Conservation (phyloP, 139 green algal species). For the Marvania coccoides region DNA sequence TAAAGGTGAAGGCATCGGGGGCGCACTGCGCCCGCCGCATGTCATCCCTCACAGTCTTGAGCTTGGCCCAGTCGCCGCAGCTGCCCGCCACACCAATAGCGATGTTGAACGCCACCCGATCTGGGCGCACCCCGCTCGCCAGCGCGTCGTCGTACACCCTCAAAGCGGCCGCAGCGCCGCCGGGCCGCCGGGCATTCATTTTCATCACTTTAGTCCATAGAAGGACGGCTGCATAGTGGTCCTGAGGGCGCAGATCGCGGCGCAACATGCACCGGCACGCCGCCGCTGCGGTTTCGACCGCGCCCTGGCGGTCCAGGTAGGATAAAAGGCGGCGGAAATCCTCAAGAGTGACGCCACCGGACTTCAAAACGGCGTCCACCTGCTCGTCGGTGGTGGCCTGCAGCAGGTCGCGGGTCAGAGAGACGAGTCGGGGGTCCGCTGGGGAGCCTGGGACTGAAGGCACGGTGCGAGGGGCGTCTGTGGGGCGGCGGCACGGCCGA, state of each 20-base stretch:
- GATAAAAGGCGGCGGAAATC: slow-evolving; percentile 13
- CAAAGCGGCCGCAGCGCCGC: slow-evolving; percentile 10
- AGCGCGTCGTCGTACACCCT: slow-evolving; percentile 34
- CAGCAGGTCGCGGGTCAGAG: slow-evolving; percentile 10
- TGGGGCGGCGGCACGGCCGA: not conserved
- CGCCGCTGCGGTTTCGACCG: slow-evolving; percentile 8
- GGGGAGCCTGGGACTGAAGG: not conserved
- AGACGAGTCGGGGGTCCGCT: slow-evolving; percentile 3
- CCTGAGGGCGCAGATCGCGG: not conserved
- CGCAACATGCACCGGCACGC: slow-evolving; percentile 1
- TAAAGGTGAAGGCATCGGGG: slow-evolving; percentile 73
- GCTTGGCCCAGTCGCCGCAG: slow-evolving; percentile 13
- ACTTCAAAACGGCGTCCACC: not conserved
- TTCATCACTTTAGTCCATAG: slow-evolving; percentile 36
- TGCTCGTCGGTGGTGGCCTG: not conserved
- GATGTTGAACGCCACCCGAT: slow-evolving; percentile 41
- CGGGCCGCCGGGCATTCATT: slow-evolving; percentile 10
- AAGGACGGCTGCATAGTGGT: not conserved
- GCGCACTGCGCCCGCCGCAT: slow-evolving; percentile 20
- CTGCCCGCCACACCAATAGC: slow-evolving; percentile 34
- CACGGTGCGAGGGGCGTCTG: not conserved
- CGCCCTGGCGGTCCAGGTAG: slow-evolving; percentile 7
- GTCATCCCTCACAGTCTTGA: slow-evolving; percentile 20
- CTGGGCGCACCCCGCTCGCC: slow-evolving; percentile 10
- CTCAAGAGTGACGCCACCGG: not conserved